Conservation (phyloP, 2,329 filamentous ascomycete species). For the Fonsecaea erecta region DNA sequence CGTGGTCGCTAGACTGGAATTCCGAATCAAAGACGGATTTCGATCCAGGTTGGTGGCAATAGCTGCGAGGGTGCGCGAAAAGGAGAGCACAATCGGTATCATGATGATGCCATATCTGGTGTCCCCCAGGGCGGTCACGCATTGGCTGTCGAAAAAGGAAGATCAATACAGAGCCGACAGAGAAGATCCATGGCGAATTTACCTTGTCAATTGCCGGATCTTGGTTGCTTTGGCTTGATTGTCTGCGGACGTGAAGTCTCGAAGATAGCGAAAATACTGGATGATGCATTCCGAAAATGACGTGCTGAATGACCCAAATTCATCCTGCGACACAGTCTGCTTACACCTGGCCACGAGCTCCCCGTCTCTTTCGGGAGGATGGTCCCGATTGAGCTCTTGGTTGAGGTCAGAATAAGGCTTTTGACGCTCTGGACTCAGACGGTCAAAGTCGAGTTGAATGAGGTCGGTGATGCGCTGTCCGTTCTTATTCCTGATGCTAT, state of each 20-base stretch:
- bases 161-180: background rate
- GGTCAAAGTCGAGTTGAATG: slow-evolving; percentile 37
- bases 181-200: slow-evolving; percentile 8
- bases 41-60: slow-evolving; percentile 84
- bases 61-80: slow-evolving; percentile 78
- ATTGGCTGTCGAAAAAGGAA: slow-evolving; percentile 62
- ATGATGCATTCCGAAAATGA: slow-evolving; percentile 35
- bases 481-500: slow-evolving; percentile 30
- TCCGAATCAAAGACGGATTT: slow-evolving; percentile 72
- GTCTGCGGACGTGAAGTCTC: slow-evolving; percentile 35
- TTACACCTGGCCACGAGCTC: slow-evolving; percentile 33
- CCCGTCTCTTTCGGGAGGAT: slow-evolving; percentile 33
- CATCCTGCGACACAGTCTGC: slow-evolving; percentile 29
- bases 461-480: slow-evolving; percentile 35
- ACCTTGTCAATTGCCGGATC: slow-evolving; percentile 36
- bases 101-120: slow-evolving; percentile 79
- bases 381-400: slow-evolving; percentile 31
- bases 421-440: slow-evolving; percentile 30
- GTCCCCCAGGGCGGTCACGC: slow-evolving; percentile 79
- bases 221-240: slow-evolving; percentile 35
- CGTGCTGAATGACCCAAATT: slow-evolving; percentile 34
- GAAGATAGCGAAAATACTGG: slow-evolving; percentile 38
- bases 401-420: slow-evolving; percentile 36
- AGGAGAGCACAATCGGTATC: slow-evolving; percentile 79
- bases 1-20: slow-evolving; percentile 47